Percentiles rank a stretch among this genome's conserved stretches.
Conservation (phyloP, 164 flowering plant species). For the Cinnamomum micranthum region DNA sequence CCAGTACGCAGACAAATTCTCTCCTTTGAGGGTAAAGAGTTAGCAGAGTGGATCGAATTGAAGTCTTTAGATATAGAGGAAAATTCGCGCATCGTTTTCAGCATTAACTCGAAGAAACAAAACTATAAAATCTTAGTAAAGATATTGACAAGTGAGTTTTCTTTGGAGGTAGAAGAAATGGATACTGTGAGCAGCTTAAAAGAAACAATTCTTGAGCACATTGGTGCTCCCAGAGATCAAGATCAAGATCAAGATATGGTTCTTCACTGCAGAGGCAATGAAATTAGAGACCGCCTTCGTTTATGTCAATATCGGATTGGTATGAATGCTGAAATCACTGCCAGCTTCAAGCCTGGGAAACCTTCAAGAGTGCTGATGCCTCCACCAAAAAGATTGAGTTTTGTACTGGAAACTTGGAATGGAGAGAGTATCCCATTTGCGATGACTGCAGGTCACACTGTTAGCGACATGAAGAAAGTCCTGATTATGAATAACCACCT, state of each 20-base stretch:
- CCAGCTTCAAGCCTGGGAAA: slow-evolving; percentile 29
- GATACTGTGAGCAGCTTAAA: slow-evolving; percentile 53
- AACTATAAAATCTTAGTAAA: slow-evolving; percentile 43
- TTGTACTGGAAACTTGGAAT: slow-evolving; percentile 59
- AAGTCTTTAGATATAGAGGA: slow-evolving; percentile 58
- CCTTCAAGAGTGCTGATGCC: slow-evolving; percentile 25
- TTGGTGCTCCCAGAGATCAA: slow-evolving; percentile 46
- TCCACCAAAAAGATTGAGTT: slow-evolving; percentile 27
- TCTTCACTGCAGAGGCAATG: slow-evolving; percentile 43
- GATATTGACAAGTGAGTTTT: slow-evolving; percentile 36
- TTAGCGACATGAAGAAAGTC: slow-evolving; percentile 45
- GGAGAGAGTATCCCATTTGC: slow-evolving; percentile 54
- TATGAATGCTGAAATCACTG: slow-evolving; percentile 51
- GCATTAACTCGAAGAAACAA: slow-evolving; percentile 11
- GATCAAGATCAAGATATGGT: background rate
- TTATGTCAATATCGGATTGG: slow-evolving; percentile 59
- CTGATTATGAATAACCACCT: slow-evolving; percentile 42
- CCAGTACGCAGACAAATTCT: slow-evolving; percentile 50
- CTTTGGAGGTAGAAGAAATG: slow-evolving; percentile 46
- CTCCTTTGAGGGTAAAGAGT: slow-evolving; percentile 46
- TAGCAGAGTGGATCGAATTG: slow-evolving; percentile 75
- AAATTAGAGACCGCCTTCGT: slow-evolving; percentile 47
- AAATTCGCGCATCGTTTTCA: slow-evolving; percentile 53
- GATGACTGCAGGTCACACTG: slow-evolving; percentile 45
- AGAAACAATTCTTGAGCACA: slow-evolving; percentile 67